A percentile compares a stretch with the other conserved stretches of the same genome.
These are phyloP conservation scores for Cryptococcus sp. DNA, from an alignment of 1,284 basidiomycete species.

Conservation along the genomic window DNA sequence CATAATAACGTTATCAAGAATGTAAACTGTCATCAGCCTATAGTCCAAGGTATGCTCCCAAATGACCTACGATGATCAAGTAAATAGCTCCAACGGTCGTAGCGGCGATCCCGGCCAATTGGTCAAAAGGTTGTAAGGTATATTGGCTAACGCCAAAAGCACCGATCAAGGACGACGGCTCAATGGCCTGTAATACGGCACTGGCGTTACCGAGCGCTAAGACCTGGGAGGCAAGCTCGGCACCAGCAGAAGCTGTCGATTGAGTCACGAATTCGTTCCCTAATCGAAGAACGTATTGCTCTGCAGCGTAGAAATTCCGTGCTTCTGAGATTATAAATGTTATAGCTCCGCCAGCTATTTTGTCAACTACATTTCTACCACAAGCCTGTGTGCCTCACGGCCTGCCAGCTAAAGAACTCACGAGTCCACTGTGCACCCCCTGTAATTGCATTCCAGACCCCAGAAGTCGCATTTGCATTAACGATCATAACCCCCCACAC, in stretches of 20 bases:
- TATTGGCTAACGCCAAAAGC: constrained; percentile 32
- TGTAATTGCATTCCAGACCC: constrained; percentile 24
- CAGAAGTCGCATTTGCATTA: constrained; percentile 39
- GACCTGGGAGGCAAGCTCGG: constrained; percentile 19
- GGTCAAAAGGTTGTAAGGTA: constrained; percentile 37
- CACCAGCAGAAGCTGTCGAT: constrained; percentile 18
- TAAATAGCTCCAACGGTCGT: constrained; percentile 42
- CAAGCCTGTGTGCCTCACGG: not conserved
- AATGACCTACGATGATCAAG: constrained; percentile 29
- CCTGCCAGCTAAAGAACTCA: constrained; percentile 15
- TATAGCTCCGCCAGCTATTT: constrained; percentile 30
- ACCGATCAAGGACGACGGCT: constrained; percentile 13
- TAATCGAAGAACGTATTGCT: constrained; percentile 35
- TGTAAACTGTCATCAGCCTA: constrained; percentile 23
- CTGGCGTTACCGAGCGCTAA: constrained; percentile 19
- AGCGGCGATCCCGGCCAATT: constrained; percentile 32
- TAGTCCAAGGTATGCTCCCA: not conserved
- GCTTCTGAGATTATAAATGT: constrained; percentile 37
- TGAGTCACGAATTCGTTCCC: constrained; percentile 17
- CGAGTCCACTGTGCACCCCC: constrained; percentile 25
- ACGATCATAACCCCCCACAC: constrained; percentile 37
- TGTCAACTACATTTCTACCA: not conserved
- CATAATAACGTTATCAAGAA: constrained; percentile 39
- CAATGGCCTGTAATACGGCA: constrained; percentile 16
- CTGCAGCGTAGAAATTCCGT: constrained; percentile 36